Evolutionary conservation across 345 rosid genomes (phyloP).

Genomic region (Syzygium jambos): DNA sequence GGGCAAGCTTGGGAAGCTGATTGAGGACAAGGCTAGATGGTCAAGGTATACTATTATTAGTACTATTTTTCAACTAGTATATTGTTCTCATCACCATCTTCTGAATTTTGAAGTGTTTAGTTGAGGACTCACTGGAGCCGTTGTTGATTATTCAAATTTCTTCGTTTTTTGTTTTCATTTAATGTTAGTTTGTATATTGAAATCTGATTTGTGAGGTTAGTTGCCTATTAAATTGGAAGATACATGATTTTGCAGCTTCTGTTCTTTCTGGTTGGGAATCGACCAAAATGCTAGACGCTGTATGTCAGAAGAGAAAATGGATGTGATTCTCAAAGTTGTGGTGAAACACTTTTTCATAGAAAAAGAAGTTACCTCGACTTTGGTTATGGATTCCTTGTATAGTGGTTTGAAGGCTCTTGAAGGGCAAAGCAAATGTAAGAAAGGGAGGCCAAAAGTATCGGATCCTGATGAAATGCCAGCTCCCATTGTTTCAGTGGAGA

Average conservation of each 20-base stretch:
- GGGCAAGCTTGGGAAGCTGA: constrained; percentile 54
- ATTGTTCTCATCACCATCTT: background rate
- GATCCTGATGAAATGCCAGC: constrained; percentile 65
- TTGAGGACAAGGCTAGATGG: constrained; percentile 83
- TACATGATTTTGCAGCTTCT: constrained; percentile 46
- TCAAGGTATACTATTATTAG: constrained; percentile 41
- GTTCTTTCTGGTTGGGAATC: constrained; percentile 77
- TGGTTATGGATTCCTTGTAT: constrained; percentile 98
- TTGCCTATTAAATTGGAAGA: background rate
- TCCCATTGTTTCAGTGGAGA: constrained; percentile 65
- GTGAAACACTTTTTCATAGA: constrained; percentile 86
- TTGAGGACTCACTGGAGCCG: background rate
- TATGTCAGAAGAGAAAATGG: constrained; percentile 81
- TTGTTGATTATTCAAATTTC: background rate
- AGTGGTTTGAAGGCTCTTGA: constrained; percentile 96
- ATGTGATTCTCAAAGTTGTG: constrained; percentile 69
- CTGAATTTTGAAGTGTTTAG: background rate
- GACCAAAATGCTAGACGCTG: constrained; percentile 57
- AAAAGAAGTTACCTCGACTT: constrained; percentile 91
- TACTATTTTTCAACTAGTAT: background rate
- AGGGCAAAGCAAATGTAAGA: constrained; percentile 61
- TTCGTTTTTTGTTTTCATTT: background rate
- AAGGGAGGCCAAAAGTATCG: constrained; percentile 37
- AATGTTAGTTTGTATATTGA: background rate
- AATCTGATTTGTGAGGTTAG: background rate